Conservation (phyloP, 805 yeast species). For the Clavispora santaluciae region DNA sequence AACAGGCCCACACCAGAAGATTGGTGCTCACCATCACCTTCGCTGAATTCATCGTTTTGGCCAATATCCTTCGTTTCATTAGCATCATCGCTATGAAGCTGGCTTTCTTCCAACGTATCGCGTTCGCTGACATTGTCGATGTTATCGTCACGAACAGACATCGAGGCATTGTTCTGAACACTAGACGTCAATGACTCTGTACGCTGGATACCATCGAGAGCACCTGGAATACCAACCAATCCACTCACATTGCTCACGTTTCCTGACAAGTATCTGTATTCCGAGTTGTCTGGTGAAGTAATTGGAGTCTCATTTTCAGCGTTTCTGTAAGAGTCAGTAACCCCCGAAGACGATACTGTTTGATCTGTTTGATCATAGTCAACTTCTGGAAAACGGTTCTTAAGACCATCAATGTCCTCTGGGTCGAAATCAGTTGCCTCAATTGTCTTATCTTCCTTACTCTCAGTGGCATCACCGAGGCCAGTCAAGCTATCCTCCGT, state of each 20-base stretch:
- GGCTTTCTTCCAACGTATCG: conserved; percentile 28
- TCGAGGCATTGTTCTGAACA: conserved; percentile 87
- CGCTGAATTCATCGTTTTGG: conserved; percentile 23
- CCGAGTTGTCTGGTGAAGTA: conserved; percentile 46
- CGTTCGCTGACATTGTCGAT: conserved; percentile 41
- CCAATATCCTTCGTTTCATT: conserved; percentile 8
- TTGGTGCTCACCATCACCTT: conserved; percentile 34
- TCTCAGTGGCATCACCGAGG: conserved; percentile 6
- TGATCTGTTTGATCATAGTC: conserved; percentile 19
- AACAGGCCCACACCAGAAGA: conserved; percentile 49
- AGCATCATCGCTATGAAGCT: neutral
- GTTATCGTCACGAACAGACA: conserved; percentile 77
- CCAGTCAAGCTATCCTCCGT: conserved; percentile 28
- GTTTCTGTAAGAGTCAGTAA: conserved; percentile 23
- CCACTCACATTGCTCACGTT: conserved; percentile 33
- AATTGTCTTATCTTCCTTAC: conserved; percentile 1
- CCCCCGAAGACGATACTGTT: conserved; percentile 33
- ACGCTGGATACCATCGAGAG: conserved; percentile 45
- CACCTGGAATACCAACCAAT: conserved; percentile 42
- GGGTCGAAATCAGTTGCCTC: conserved; percentile 6
- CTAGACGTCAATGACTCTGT: conserved; percentile 85
- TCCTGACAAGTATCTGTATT: conserved; percentile 37
- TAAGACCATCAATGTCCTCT: conserved; percentile 12
- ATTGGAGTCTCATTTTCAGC: conserved; percentile 41
- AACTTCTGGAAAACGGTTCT: conserved; percentile 30